Evolutionary conservation across 306 rosid species (phyloP).

Genomic region (cucumber (Cucumis sativus)): Cucumber_9930_V3 NC_026661.2:12491501-12492000

Average conservation of each 20-base stretch:
- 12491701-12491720: background rate
- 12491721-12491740: background rate
- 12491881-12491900: no score
- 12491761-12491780: background rate
- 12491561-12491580: slow-evolving; percentile 23
- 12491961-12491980: no score
- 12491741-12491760: background rate
- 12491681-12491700: background rate
- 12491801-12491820: background rate
- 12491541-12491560: slow-evolving; percentile 59
- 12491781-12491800: background rate
- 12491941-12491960: no score
- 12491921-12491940: no score
- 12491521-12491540: slow-evolving; percentile 33
- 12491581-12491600: background rate
- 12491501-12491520: slow-evolving; percentile 56
- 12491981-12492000: no score
- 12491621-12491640: background rate
- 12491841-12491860: no score
- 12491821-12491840: background rate
- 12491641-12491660: background rate
- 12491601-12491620: background rate
- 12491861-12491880: no score
- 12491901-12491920: no score
- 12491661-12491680: background rate